Base-by-base conservation (phyloP, 2,329 filamentous ascomycete genomes). In the Trichothecium sympodiale region DNA sequence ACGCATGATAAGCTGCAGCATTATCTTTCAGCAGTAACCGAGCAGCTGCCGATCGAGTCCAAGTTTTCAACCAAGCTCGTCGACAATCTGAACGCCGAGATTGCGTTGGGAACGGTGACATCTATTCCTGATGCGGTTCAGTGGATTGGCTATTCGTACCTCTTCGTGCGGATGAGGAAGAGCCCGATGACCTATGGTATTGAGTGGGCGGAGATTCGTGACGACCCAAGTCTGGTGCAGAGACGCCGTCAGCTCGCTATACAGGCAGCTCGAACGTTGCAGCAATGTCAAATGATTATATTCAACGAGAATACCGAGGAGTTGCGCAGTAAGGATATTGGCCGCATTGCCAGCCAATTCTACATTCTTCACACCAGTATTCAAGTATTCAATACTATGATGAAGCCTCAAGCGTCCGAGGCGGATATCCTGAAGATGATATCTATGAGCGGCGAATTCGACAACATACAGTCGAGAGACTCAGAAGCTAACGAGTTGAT, bases 281-380 rank as follows among this genome's bases (percentile, higher is more conserved):
- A 95, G 52, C 74, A 88, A 51, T 94, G 85, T 47, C 91, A 98
- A 59, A 98, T 98, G 93, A 91, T 98, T 50, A 91, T 98, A 38
- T 98, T 89, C 65, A 95, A 98, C 46, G 91, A 96, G 52, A 75
- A 69, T 14, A 98, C 89, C 0, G 89, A 95, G 46, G 89, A 95
- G 49, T 73, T 98, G 8, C 79, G 86, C 40, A 83, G 87, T 41
- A 98, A 98, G 56, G 89, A 98, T 49, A 82, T 96, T 34, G 91
- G 91, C 3, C 80, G 91, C 13, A 98, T 98, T 54, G 91, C 91
- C 13, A 96, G 89, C 56, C 89, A 98, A 56, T 98, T 82, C 53
- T 98, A 98, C 52, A 89, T 98, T 33, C 69, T 93, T 33, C 88
- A 98, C 50, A 83, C 82, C 12, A 95, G 85, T 55, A 82, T 98